These are phyloP conservation scores for Trichoderma pleuroti DNA, from an alignment of 2,329 filamentous ascomycete species.

Conservation along the genomic window DNA sequence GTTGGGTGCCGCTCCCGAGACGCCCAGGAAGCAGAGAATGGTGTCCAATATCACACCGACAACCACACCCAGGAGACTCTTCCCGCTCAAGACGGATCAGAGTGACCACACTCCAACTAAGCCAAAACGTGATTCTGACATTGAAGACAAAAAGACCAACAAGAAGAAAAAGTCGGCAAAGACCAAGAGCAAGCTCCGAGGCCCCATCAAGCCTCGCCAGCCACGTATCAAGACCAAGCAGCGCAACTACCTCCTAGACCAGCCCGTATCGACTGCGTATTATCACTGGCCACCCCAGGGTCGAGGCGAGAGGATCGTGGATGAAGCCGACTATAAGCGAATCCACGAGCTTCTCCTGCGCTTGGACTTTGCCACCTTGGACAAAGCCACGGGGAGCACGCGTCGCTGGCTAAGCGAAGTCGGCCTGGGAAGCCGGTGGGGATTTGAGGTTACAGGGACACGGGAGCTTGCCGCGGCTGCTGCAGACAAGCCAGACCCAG, in stretches of 20 bases:
- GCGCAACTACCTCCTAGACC: conserved; percentile 47
- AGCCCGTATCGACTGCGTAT: conserved; percentile 54
- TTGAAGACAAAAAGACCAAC: conserved; percentile 16
- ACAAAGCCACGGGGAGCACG: conserved; percentile 62
- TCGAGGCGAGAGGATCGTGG: conserved; percentile 61
- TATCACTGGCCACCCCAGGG: conserved; percentile 63
- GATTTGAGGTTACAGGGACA: conserved; percentile 47
- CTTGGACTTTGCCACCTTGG: conserved; percentile 67
- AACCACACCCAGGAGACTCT: conserved; percentile 35
- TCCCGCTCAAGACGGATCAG: conserved; percentile 26
- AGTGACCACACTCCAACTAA: not conserved
- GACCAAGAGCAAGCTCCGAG: conserved; percentile 49
- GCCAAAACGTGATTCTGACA: not conserved
- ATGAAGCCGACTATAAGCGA: conserved; percentile 62
- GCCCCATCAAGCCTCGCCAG: conserved; percentile 59
- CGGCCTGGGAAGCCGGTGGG: conserved; percentile 52
- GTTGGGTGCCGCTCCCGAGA: conserved; percentile 26
- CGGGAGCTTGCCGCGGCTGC: conserved; percentile 27
- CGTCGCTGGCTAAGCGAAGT: conserved; percentile 68
- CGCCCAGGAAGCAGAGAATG: conserved; percentile 32
- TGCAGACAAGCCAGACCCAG: conserved; percentile 1
- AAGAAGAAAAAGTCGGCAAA: conserved; percentile 35
- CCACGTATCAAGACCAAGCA: conserved; percentile 62
- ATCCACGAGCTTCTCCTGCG: conserved; percentile 67
- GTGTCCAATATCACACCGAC: conserved; percentile 28